Evolutionary conservation across 2,329 filamentous ascomycete species (phyloP).

Genomic region (Cercospora sp.): DNA sequence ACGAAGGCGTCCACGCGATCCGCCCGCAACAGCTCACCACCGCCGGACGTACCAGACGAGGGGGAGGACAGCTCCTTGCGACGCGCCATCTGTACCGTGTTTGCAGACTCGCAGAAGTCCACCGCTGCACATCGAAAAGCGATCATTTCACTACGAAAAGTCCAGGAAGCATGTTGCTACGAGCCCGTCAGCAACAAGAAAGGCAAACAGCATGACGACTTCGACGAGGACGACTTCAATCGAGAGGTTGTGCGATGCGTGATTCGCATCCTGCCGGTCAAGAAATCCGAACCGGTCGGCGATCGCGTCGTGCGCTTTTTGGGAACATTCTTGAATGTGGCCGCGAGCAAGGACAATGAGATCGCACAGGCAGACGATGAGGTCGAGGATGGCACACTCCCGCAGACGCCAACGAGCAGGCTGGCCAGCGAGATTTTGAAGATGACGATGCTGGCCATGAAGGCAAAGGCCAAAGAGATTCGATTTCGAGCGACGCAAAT

Average conservation of each 20-base stretch:
- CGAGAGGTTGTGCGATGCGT: slow-evolving; percentile 81
- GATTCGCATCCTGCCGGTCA: slow-evolving; percentile 77
- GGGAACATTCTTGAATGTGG: slow-evolving; percentile 78
- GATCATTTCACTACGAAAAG: slow-evolving; percentile 80
- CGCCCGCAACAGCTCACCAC: slow-evolving; percentile 34
- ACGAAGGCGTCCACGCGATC: slow-evolving; percentile 24
- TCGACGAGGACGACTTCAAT: slow-evolving; percentile 85
- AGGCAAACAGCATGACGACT: slow-evolving; percentile 60
- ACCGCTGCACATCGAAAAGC: slow-evolving; percentile 89
- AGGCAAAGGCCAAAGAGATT: slow-evolving; percentile 88
- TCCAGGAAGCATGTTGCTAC: slow-evolving; percentile 79
- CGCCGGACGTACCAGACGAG: slow-evolving; percentile 65
- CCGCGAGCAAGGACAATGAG: slow-evolving; percentile 57
- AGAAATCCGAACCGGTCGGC: slow-evolving; percentile 86
- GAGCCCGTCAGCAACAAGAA: slow-evolving; percentile 55
- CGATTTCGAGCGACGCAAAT: slow-evolving; percentile 88
- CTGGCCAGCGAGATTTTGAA: slow-evolving; percentile 74
- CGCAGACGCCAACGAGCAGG: slow-evolving; percentile 80
- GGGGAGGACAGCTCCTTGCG: slow-evolving; percentile 70
- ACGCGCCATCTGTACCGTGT: slow-evolving; percentile 64
- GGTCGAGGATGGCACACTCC: slow-evolving; percentile 62
- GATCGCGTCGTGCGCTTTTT: slow-evolving; percentile 84
- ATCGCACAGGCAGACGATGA: slow-evolving; percentile 54
- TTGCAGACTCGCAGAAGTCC: slow-evolving; percentile 72
- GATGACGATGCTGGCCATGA: slow-evolving; percentile 72